These are phyloP conservation scores for Amanita polypyramis DNA, from an alignment of 768 basidiomycete genomes.

Conservation along the genomic window DNA sequence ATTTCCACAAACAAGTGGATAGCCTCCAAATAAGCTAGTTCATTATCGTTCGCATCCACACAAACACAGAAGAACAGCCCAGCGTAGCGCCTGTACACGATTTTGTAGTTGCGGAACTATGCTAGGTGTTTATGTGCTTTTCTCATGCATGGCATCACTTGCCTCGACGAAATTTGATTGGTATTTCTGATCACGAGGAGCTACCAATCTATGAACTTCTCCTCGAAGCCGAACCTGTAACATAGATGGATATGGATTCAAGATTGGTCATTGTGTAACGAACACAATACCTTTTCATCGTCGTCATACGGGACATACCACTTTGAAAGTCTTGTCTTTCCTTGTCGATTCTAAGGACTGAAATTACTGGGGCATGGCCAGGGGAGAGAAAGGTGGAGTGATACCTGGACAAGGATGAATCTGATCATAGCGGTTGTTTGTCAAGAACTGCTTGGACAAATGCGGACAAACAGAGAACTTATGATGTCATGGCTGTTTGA, in stretches of 20 bases:
- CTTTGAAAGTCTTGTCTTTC: conserved; percentile 93
- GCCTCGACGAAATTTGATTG: conserved; percentile 99
- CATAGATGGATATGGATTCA: conserved; percentile 1
- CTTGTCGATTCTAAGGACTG: conserved; percentile 77
- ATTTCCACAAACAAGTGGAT: conserved; percentile 99
- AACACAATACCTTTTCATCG: conserved; percentile 77
- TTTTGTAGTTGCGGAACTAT: conserved; percentile 96
- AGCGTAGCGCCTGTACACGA: conserved; percentile 94
- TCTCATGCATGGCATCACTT: conserved; percentile 14
- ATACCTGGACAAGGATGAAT: conserved; percentile 93
- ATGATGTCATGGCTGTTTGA: background rate
- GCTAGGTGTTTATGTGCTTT: conserved; percentile 4
- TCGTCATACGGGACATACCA: conserved; percentile 99
- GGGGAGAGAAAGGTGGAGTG: background rate
- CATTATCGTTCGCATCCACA: conserved; percentile 97
- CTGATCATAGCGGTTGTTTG: conserved; percentile 61
- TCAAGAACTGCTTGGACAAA: conserved; percentile 9
- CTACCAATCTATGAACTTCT: conserved; percentile 93
- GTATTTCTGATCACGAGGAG: conserved; percentile 96
- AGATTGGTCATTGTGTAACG: background rate
- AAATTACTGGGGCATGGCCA: background rate
- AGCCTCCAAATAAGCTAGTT: conserved; percentile 92
- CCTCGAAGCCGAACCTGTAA: conserved; percentile 82
- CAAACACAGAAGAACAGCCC: conserved; percentile 98
- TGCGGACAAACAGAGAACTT: conserved; percentile 6